These are phyloP conservation scores for Talaromyces stipitatus DNA, from an alignment of 495 filamentous ascomycete species.

Conservation along the genomic window DNA sequence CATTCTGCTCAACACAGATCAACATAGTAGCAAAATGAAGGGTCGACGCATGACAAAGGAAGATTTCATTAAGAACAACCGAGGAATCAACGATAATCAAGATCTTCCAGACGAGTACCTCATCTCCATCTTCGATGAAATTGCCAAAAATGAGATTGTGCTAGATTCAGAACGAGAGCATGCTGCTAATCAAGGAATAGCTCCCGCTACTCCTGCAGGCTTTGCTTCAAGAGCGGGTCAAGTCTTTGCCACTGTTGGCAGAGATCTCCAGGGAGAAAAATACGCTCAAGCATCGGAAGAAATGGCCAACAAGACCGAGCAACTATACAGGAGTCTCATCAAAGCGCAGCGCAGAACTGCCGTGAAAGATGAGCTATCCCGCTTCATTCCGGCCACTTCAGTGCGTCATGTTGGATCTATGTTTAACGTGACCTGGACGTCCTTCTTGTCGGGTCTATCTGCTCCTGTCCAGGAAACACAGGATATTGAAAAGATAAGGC, in stretches of 20 bases:
- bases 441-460: conserved; percentile 87
- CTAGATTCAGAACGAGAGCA: conserved; percentile 84
- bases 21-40: conserved; percentile 83
- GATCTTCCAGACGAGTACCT: conserved; percentile 93
- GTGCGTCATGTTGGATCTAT: conserved; percentile 94
- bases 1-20: conserved; percentile 93
- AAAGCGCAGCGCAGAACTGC: conserved; percentile 74
- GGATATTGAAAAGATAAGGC: conserved; percentile 79
- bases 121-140: conserved; percentile 83
- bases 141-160: conserved; percentile 85
- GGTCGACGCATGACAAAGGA: conserved; percentile 80
- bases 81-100: conserved; percentile 95
- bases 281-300: conserved; percentile 92
- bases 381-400: conserved; percentile 85
- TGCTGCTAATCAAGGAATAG: conserved; percentile 62
- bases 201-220: conserved; percentile 50
- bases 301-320: conserved; percentile 81
- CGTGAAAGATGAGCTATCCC: conserved; percentile 56
- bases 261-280: conserved; percentile 87
- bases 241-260: conserved; percentile 79
- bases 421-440: conserved; percentile 99
- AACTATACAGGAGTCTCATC: conserved; percentile 85
- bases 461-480: conserved; percentile 86
- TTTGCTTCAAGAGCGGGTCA: conserved; percentile 83
- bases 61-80: conserved; percentile 98